Conservation (phyloP, 2,329 filamentous ascomycete genomes). For the Chaetoscypha palmicola region DNA sequence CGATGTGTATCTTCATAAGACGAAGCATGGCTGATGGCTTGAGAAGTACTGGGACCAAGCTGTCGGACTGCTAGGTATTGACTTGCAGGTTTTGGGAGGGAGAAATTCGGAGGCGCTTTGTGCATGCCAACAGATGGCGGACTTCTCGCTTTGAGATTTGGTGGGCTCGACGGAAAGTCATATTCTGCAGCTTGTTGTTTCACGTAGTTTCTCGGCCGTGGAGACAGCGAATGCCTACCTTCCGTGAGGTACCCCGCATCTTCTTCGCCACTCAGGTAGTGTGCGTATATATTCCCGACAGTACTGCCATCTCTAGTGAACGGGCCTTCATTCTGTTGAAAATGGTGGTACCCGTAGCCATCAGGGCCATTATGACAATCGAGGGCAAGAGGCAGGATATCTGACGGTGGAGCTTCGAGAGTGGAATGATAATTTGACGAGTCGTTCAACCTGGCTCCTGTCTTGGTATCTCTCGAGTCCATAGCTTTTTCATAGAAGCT, state of each 20-base stretch:
- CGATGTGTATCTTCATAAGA: conserved; percentile 20
- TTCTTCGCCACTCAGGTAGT: conserved; percentile 17
- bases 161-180: conserved; percentile 7
- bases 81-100: conserved; percentile 9
- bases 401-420: conserved; percentile 5
- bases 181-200: not conserved
- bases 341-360: not conserved
- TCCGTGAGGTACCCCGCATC: conserved; percentile 6
- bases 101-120: conserved; percentile 8
- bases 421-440: conserved; percentile 8
- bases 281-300: conserved; percentile 25
- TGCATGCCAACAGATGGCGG: not conserved
- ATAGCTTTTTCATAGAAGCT: not conserved
- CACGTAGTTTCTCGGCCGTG: not conserved
- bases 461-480: not conserved
- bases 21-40: conserved; percentile 11
- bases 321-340: not conserved
- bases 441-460: not conserved
- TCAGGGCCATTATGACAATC: not conserved
- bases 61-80: not conserved
- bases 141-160: not conserved
- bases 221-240: conserved; percentile 2
- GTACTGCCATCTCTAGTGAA: conserved; percentile 23
- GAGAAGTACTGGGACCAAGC: conserved; percentile 6
- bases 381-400: conserved; percentile 4